Evolutionary conservation across 805 yeast species (phyloP).

Genomic region (Starmerella kuoi): DNA sequence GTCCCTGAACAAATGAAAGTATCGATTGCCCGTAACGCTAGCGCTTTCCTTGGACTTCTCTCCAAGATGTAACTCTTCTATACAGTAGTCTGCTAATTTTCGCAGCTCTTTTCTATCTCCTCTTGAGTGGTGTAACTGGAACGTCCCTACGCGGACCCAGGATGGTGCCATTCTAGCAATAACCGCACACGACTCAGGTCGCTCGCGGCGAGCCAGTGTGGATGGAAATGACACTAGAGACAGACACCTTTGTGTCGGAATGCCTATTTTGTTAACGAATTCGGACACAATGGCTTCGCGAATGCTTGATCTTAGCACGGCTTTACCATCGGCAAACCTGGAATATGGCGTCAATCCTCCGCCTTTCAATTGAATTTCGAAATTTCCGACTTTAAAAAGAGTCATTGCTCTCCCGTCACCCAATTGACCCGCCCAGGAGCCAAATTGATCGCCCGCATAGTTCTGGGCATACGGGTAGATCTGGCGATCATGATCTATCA

Average conservation of each 20-base stretch:
- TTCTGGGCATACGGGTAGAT: conserved; percentile 79
- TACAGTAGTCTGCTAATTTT: conserved; percentile 57
- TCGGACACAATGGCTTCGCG: conserved; percentile 83
- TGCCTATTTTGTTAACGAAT: conserved; percentile 62
- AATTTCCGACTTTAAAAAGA: conserved; percentile 54
- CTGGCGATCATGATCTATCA: conserved; percentile 28
- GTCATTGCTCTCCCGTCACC: conserved; percentile 92
- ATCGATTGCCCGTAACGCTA: conserved; percentile 29
- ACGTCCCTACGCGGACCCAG: conserved; percentile 83
- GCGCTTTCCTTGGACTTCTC: conserved; percentile 25
- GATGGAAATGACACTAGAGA: conserved; percentile 60
- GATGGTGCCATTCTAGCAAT: conserved; percentile 71
- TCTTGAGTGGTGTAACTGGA: conserved; percentile 68
- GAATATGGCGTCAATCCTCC: conserved; percentile 86
- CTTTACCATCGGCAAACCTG: conserved; percentile 94
- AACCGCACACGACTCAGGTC: conserved; percentile 70
- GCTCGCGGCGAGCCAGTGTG: conserved; percentile 60
- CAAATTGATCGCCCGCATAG: conserved; percentile 95
- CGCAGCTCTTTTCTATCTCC: conserved; percentile 54
- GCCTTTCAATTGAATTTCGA: conserved; percentile 78
- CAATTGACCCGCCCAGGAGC: conserved; percentile 89
- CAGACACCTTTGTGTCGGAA: conserved; percentile 78
- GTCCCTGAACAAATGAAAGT: conserved; percentile 61
- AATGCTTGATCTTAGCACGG: conserved; percentile 75
- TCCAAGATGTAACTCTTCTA: conserved; percentile 29